Base-by-base conservation (phyloP, 202 grass and related monocot species). In the Panicum virgatum region DNA sequence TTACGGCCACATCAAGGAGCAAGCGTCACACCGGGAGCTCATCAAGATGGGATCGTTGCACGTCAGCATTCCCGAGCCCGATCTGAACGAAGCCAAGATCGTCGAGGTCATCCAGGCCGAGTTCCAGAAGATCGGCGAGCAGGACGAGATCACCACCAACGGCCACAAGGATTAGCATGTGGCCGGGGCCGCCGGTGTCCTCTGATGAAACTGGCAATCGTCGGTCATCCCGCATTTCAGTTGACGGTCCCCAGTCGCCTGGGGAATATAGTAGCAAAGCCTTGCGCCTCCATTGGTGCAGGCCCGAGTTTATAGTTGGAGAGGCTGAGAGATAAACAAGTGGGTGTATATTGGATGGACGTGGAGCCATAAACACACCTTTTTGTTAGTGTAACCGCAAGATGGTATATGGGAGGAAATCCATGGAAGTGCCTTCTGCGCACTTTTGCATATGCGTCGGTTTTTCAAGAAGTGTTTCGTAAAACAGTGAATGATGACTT, bases 41-140 rank as follows among this genome's bases (percentile, higher is more conserved):
- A 54, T 91, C 46, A 98, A 91, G 78, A 89, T 89, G 79, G 95
- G 92, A 22, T 93, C 92, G 9, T 86, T 98, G 69, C 92, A 98
- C 62, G 90, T 98, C 18, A 90, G 75, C 40, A 90, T 93, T 27
- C 95, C 95, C 0, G 92, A 89, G 79, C 83, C 78, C 0, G 79
- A 86, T 43, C 83, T 90, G 13, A 18, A 78, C 3, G 87, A 88
- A 7, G 52, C 82, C 0, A 86, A 89, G 64, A 94, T 98, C 7
- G 90, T 85, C 1, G 90, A 95, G 84, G 91, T 86, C 62, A 95
- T 98, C 54, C 72, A 95, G 82, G 88, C 95, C 1, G 88, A 98
- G 84, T 86, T 98, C 44, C 86, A 98, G 25, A 98, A 95, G 59
- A 91, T 93, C 0, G 83, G 80, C 1, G 79, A 82, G 32, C 67